Base-by-base conservation (phyloP, 352 stramenopile species). In the Blastocystis hominis region DNA sequence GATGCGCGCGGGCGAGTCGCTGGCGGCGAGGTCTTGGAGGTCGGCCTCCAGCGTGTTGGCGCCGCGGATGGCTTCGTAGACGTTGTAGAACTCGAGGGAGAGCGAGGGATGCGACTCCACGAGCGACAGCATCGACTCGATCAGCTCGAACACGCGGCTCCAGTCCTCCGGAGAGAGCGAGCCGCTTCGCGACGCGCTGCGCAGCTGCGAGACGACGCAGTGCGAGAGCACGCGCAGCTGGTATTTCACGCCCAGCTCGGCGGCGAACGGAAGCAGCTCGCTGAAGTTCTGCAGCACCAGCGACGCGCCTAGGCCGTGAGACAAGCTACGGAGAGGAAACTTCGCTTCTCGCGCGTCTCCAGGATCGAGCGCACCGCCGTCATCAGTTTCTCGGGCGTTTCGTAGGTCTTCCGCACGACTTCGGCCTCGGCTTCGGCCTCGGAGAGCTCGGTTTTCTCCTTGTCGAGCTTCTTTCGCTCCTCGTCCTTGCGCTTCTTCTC, bases 401-500 rank as follows among this genome's bases (percentile, higher is more conserved):
- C 59, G 36, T 70, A 70, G 20, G 59, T 70, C 36, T 63, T 56
- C 5, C 42, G 4, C 59, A 47, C 59, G 9, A 70, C 59, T 17
- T 46, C 46, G 5, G 7, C 38, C 30, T 34, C 6, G 6, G 53
- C 50, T 9, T 10, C 5, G 4, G 20, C 54, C 30, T 66, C 34
- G 20, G 20, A n/a, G 4, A 59, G 13, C 34, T 34, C 24, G 20
- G n/a, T n/a, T 20, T 84, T 84, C 40, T 84, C 59, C 17, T 84
- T 54, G 17, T 84, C 46, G 44, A 54, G 30, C 54, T 84, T 66
- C 46, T 64, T 13, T 17, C 70, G 42, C 30, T 84, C 59, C 36
- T 84, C 54, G 4, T 84, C 34, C 72, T 84, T 84, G 34, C 70
- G 70, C 59, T 38, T 84, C 59, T 72, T 40, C 72, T 84, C 59